These are phyloP conservation scores for Somion occarium DNA, from an alignment of 1,284 basidiomycete species.

Conservation along the genomic window DNA sequence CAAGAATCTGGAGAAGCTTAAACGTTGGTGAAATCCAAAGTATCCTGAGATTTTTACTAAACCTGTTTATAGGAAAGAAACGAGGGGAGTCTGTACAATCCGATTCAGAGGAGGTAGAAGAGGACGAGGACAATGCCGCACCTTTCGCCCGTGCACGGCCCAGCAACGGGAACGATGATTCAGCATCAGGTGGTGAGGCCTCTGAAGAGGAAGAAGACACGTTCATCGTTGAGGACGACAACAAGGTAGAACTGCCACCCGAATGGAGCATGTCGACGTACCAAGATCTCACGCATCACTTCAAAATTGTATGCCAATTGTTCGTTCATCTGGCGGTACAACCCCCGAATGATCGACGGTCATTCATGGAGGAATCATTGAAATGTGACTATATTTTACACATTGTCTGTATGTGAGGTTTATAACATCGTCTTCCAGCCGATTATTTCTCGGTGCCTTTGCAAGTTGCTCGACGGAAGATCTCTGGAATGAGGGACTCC, in stretches of 20 bases:
- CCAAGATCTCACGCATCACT: slow-evolving; percentile 70
- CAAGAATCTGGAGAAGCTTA: slow-evolving; percentile 59
- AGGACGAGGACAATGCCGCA: slow-evolving; percentile 23
- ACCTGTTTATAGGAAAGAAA: slow-evolving; percentile 38
- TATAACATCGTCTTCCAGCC: slow-evolving; percentile 35
- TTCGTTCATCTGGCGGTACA: slow-evolving; percentile 76
- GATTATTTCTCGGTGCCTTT: slow-evolving; percentile 72
- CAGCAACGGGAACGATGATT: slow-evolving; percentile 18
- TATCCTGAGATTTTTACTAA: not conserved
- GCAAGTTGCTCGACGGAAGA: slow-evolving; percentile 55
- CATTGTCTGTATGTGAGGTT: no score
- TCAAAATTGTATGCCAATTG: slow-evolving; percentile 83
- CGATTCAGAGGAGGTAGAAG: slow-evolving; percentile 31
- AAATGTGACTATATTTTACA: slow-evolving; percentile 36
- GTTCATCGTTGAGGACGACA: slow-evolving; percentile 75
- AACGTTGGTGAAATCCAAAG: slow-evolving; percentile 36
- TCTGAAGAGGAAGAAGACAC: slow-evolving; percentile 39
- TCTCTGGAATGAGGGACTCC: slow-evolving; percentile 64
- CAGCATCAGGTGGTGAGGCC: slow-evolving; percentile 26
- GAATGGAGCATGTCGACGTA: slow-evolving; percentile 75
- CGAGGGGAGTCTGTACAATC: slow-evolving; percentile 31
- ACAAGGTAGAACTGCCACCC: slow-evolving; percentile 51
- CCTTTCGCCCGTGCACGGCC: slow-evolving; percentile 43
- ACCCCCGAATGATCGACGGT: slow-evolving; percentile 42
- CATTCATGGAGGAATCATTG: slow-evolving; percentile 50